Conservation (phyloP, 2,329 filamentous ascomycete species). For the Sphaerulina musiva region DNA sequence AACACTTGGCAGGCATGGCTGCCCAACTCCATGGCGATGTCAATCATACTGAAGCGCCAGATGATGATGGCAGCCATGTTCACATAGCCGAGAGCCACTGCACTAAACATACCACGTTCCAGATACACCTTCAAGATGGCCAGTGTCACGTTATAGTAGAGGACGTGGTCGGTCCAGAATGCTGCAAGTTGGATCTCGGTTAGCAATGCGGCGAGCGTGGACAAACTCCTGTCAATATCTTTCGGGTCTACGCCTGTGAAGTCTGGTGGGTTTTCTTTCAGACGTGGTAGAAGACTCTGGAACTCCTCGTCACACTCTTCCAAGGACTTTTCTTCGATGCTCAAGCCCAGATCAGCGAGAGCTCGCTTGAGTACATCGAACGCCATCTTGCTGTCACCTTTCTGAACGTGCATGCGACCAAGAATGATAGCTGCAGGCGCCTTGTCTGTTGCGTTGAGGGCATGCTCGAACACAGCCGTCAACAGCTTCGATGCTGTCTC, state of each 20-base stretch:
- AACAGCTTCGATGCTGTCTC: constrained; percentile 63
- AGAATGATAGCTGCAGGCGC: constrained; percentile 74
- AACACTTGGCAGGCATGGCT: constrained; percentile 58
- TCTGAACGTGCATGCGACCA: constrained; percentile 69
- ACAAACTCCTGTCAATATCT: constrained; percentile 50
- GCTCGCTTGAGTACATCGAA: constrained; percentile 65
- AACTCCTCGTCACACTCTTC: constrained; percentile 75
- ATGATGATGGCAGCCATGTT: constrained; percentile 62
- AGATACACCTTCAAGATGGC: constrained; percentile 63
- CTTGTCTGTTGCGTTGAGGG: constrained; percentile 68
- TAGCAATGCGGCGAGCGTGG: constrained; percentile 62
- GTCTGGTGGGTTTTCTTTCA: constrained; percentile 19
- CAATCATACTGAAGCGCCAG: constrained; percentile 63
- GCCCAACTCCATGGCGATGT: constrained; percentile 61
- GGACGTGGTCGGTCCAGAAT: constrained; percentile 63
- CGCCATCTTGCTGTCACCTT: constrained; percentile 63
- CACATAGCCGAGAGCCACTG: constrained; percentile 62
- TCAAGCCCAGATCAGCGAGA: constrained; percentile 61
- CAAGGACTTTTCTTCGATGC: constrained; percentile 60
- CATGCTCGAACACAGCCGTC: constrained; percentile 61
- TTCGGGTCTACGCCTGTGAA: constrained; percentile 10
- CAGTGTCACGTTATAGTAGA: constrained; percentile 66
- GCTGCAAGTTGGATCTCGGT: constrained; percentile 45
- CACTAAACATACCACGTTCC: constrained; percentile 57
- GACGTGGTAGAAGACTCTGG: constrained; percentile 37